Evolutionary conservation across 768 basidiomycete genomes (phyloP).

Genomic region (Pleurotus eryngii): DNA sequence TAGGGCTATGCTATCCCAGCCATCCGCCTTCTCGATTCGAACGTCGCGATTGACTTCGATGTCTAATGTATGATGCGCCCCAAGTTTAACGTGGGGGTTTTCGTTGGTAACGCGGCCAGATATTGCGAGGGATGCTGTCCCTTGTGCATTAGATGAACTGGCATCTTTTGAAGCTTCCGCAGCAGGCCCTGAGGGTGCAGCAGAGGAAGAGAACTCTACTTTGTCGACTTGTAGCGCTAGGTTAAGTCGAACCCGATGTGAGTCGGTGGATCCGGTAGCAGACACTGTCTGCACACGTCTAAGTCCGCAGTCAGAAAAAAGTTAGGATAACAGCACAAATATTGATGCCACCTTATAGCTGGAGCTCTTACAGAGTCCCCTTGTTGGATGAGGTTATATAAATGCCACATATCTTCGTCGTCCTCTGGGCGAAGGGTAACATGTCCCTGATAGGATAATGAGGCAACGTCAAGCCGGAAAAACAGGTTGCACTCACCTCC

Average conservation of each 20-base stretch:
- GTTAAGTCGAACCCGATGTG: slow-evolving; percentile 79
- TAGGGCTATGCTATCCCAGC: slow-evolving; percentile 91
- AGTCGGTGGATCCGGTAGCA: slow-evolving; percentile 91
- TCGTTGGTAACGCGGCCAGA: slow-evolving; percentile 83
- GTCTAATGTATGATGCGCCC: slow-evolving; percentile 93
- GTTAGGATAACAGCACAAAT: not conserved
- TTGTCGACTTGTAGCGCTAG: slow-evolving; percentile 81
- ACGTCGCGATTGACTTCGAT: slow-evolving; percentile 90
- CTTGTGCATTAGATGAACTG: slow-evolving; percentile 26
- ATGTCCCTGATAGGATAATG: slow-evolving; percentile 61
- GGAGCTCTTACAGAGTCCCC: slow-evolving; percentile 85
- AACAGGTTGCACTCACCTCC: slow-evolving; percentile 46
- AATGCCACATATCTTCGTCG: slow-evolving; percentile 99
- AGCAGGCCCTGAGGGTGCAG: slow-evolving; percentile 39
- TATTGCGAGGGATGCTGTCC: slow-evolving; percentile 72
- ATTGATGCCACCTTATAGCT: slow-evolving; percentile 63
- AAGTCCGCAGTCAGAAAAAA: slow-evolving; percentile 1
- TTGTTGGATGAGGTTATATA: slow-evolving; percentile 93
- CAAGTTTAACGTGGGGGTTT: slow-evolving; percentile 86
- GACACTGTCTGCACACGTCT: slow-evolving; percentile 89
- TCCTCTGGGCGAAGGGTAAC: slow-evolving; percentile 95
- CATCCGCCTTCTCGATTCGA: slow-evolving; percentile 79
- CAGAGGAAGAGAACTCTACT: slow-evolving; percentile 78
- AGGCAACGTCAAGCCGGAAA: not conserved
- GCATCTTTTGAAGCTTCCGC: slow-evolving; percentile 17